Evolutionary conservation across 257 asterid species (phyloP).

Genomic region (Cordia subcordata): DNA sequence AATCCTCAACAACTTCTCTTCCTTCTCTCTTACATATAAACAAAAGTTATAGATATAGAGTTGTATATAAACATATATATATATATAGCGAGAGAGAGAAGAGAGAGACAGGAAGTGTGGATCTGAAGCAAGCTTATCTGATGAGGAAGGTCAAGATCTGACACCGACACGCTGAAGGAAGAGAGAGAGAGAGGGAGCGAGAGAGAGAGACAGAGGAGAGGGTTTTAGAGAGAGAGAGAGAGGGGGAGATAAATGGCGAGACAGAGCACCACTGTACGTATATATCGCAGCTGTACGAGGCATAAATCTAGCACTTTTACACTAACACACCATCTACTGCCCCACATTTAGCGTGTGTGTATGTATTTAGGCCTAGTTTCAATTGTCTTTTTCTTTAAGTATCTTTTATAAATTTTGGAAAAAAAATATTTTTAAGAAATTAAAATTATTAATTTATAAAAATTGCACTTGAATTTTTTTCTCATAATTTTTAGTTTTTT

Average conservation of each 20-base stretch:
- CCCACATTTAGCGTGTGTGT: no score
- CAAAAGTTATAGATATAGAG: not conserved
- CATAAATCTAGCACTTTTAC: not conserved
- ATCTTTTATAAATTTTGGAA: no score
- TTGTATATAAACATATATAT: not conserved
- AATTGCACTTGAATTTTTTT: no score
- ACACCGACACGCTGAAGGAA: constrained; percentile 39
- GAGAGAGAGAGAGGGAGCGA: constrained; percentile 17
- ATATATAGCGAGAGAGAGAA: constrained; percentile 3
- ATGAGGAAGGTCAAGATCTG: constrained; percentile 37
- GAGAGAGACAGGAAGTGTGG: constrained; percentile 26
- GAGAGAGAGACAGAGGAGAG: constrained; percentile 10
- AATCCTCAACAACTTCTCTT: constrained; percentile 1
- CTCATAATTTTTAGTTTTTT: no score
- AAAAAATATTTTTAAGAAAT: no score
- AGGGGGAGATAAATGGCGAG: no score
- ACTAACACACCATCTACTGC: no score
- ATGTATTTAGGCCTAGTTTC: no score
- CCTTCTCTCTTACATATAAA: not conserved
- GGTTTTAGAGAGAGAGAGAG: constrained; percentile 8
- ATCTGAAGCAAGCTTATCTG: constrained; percentile 43
- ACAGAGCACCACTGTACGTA: not conserved
- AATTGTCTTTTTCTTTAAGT: no score
- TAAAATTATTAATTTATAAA: no score
- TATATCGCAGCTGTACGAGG: not conserved